Evolutionary conservation across 176 grass and related monocot genomes (phyloP).

Genomic region (Saccharum spontaneum): DNA sequence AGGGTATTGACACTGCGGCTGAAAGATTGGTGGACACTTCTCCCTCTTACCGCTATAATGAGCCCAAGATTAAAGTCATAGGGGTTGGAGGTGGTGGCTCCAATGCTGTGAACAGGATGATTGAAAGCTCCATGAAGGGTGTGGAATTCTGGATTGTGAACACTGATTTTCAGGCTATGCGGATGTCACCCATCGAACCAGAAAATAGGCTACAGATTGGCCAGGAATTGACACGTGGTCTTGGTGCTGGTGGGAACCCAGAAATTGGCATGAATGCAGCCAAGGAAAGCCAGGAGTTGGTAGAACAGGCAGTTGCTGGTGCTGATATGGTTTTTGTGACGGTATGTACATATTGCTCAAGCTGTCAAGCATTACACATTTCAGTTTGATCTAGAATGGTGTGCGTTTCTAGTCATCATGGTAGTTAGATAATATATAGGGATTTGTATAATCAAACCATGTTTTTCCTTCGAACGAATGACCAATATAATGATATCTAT

Average conservation of each 20-base stretch:
- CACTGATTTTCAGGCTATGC: slow-evolving; percentile 87
- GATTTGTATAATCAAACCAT: neutral
- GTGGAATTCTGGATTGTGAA: slow-evolving; percentile 93
- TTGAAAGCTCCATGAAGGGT: slow-evolving; percentile 74
- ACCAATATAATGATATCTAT: neutral
- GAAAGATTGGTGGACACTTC: slow-evolving; percentile 30
- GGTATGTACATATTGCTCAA: slow-evolving; percentile 31
- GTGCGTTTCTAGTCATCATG: neutral
- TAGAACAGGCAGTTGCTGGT: slow-evolving; percentile 66
- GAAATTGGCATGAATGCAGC: slow-evolving; percentile 89
- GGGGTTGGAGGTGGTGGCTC: slow-evolving; percentile 85
- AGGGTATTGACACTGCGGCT: neutral
- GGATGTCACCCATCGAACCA: slow-evolving; percentile 65
- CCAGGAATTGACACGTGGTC: slow-evolving; percentile 71
- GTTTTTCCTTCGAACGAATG: neutral
- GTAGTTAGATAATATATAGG: neutral
- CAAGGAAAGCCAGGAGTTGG: slow-evolving; percentile 67
- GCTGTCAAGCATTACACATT: neutral
- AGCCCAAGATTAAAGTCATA: slow-evolving; percentile 83
- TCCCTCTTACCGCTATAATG: slow-evolving; percentile 54
- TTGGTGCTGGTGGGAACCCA: slow-evolving; percentile 82
- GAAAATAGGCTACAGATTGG: slow-evolving; percentile 73
- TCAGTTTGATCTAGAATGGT: neutral
- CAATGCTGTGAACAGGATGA: slow-evolving; percentile 89
- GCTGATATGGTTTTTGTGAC: slow-evolving; percentile 90